Conservation (phyloP, 192 early-diverging fungal species). For the Chytriomyces sp. region DNA sequence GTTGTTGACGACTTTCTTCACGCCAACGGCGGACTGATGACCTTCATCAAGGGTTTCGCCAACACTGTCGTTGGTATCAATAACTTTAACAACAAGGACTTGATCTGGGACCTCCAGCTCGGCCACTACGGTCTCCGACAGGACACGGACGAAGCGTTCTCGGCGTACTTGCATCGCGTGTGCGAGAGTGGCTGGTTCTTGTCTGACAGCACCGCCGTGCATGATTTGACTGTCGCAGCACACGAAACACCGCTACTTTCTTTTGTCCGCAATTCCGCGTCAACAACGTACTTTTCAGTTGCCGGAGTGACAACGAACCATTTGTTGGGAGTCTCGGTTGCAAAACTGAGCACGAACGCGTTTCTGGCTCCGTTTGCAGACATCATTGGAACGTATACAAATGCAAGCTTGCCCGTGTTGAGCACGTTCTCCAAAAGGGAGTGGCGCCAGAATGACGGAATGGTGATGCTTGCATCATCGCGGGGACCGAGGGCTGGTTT, state of each 20-base stretch:
- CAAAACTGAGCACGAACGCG: constrained; percentile 14
- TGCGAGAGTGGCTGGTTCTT: constrained; percentile 9
- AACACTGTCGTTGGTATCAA: constrained; percentile 20
- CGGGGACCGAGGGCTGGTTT: constrained; percentile 23
- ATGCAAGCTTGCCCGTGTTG: constrained; percentile 9
- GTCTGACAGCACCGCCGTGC: constrained; percentile 30
- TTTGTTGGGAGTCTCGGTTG: not conserved
- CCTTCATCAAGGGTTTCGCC: constrained; percentile 13
- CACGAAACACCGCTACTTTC: constrained; percentile 12
- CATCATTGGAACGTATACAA: constrained; percentile 30
- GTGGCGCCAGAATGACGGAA: constrained; percentile 37
- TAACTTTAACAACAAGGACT: not conserved
- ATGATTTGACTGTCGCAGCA: constrained; percentile 18
- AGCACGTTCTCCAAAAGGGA: not conserved
- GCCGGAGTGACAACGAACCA: constrained; percentile 14
- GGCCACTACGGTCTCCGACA: constrained; percentile 36
- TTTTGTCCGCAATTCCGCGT: constrained; percentile 25
- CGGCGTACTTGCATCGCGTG: constrained; percentile 19
- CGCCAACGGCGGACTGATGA: not conserved
- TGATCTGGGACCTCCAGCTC: constrained; percentile 35
- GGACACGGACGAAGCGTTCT: constrained; percentile 14
- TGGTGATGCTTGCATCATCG: constrained; percentile 26
- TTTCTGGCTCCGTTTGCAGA: constrained; percentile 25
- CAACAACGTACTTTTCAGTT: constrained; percentile 33
- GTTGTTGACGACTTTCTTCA: constrained; percentile 19